Evolutionary conservation across 192 early-diverging fungal genomes (phyloP).

Genomic region (Spizellomyces punctatus): DNA sequence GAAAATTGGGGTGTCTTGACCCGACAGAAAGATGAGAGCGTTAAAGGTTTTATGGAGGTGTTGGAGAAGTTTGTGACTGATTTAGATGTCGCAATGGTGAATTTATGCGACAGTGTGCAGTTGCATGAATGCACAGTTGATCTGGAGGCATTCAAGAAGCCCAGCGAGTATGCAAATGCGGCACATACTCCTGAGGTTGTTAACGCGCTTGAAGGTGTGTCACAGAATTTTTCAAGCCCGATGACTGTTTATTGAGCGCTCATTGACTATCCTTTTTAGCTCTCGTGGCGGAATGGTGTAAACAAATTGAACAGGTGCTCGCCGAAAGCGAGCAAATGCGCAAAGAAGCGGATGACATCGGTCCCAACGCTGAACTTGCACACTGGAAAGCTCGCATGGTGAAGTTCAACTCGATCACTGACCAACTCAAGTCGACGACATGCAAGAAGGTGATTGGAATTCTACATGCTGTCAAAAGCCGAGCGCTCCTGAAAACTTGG

Average conservation of each 20-base stretch:
- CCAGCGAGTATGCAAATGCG: constrained; percentile 59
- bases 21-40: constrained; percentile 47
- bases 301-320: constrained; percentile 69
- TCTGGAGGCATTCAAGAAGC: constrained; percentile 59
- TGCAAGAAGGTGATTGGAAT: constrained; percentile 73
- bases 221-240: too few relatives aligned
- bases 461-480: constrained; percentile 57
- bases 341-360: constrained; percentile 72
- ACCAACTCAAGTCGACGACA: constrained; percentile 58
- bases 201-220: constrained; percentile 54
- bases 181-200: constrained; percentile 61
- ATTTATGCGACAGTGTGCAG: constrained; percentile 62
- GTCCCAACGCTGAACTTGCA: constrained; percentile 68
- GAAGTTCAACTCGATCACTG: constrained; percentile 69
- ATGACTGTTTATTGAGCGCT: neutral
- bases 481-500: constrained; percentile 61
- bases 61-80: constrained; percentile 62
- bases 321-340: constrained; percentile 69
- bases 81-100: constrained; percentile 70
- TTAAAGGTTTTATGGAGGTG: constrained; percentile 59
- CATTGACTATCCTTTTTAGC: constrained; percentile 33
- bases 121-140: constrained; percentile 56
- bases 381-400: constrained; percentile 74
- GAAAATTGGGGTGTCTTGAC: constrained; percentile 65
- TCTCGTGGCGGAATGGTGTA: constrained; percentile 66